Base-by-base conservation (phyloP, 192 early-diverging fungal genomes). In the Chytriomyces sp. region DNA sequence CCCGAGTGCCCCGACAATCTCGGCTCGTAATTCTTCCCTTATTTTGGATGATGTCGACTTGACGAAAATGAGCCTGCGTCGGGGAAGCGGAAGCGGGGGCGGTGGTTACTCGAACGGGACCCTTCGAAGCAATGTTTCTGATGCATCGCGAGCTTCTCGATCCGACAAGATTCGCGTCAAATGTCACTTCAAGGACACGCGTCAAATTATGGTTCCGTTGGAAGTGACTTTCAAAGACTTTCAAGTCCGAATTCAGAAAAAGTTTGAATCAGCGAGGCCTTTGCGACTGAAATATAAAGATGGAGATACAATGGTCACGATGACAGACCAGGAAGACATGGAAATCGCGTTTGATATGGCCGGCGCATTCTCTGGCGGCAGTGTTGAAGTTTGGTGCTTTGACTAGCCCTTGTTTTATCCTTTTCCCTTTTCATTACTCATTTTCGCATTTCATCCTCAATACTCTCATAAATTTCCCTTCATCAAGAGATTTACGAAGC, bases 321-420 rank as follows among this genome's bases (percentile, higher is more conserved):
- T 97, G 88, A 90, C 90, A 28, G 94, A 96, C 75, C 88, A 97
- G 34, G 95, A 96, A 39, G 95, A 97, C 79, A 85, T 93, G 76
- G 85, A 93, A 59, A 85, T 94, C 75, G 93, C 91, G 14, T 88
- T 91, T 73, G 84, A 91, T 56, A 86, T 94, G 76, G 89, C 89
- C 6, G 75, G 75, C 6, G 36, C 74, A 25, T 36, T 5, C 52
- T 56, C 44, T 44, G 68, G 28, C 32, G 73, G 59, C 28, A 32
- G 73, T n/a, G 26, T 80, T 30, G 79, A 80, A 55, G 28, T 80
- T 4, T 80, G 79, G 79, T 75, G 72, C 59, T 70, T 30, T 32
- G 54, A 58, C 26, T 70, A 31, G n/a, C n/a, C n/a, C n/a, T n/a
- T 26, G 30, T 61, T 37, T 26, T 14, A 12, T 14, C 59, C 59